Base-by-base conservation (phyloP, 1,284 basidiomycete species). In the Somion occarium region DNA sequence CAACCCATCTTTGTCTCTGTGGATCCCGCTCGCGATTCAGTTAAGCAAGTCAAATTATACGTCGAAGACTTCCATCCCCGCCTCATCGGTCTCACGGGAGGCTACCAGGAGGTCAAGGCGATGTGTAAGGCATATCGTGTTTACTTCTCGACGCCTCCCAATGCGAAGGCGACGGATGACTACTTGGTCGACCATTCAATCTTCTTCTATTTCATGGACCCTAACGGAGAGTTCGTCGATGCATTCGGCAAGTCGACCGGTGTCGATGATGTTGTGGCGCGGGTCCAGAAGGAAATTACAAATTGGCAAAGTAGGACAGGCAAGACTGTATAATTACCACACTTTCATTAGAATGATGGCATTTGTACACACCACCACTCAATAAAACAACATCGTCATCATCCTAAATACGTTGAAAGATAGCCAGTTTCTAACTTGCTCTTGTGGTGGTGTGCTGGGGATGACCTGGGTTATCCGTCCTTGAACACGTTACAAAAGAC, bases 181-280 rank as follows among this genome's bases (percentile, higher is more conserved):
- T 99, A 99, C 68, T 81, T 99, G 48, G 96, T 99, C 26, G 94
- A 97, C 69, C 94, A 98, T 70, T 88, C 88, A 48, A 98, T 98
- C 66, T 98, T 95, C 69, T 93, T 99, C 65, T 99, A 99, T 71
- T 80, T 99, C 30, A 98, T 99, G 94, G 94, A 98, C 65, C 96
- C 97, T 1, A 72, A 85, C 5, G 96, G 96, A 18, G 80, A 89
- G 64, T 99, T 98, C 61, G 93, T 98, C 1, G 95, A 99, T 62
- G 96, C 97, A 2, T 98, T 98, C 66, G 97, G 96, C 11, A 93
- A 97, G 72, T 80, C 78, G 49, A 85, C 80, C 49, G 80, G 79
- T 0, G 76, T 81, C 3, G 79, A 86, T 34, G 89, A 93, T 34
- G 88, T 96, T 13, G 69, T 80, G 5, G 71, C 71, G 46, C 79